phyloP scores from a whole-genome alignment of 2,329 filamentous ascomycete species.

The Talaromyces sp. region DNA sequence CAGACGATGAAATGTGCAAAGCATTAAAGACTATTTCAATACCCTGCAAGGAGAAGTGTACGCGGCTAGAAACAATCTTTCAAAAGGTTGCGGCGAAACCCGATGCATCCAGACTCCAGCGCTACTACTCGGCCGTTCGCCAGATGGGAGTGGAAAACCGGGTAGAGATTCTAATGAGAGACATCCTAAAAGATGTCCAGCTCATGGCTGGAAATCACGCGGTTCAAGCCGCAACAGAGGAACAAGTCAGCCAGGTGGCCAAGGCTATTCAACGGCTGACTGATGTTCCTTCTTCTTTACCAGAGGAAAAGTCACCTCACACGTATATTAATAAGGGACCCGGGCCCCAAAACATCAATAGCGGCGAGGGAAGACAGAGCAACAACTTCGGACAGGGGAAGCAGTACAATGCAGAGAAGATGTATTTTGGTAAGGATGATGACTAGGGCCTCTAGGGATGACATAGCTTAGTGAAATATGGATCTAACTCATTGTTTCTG shows the following conservation, averaged over 20 bases:
- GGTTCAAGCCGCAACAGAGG: background rate
- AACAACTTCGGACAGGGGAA: background rate
- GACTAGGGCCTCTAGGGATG: background rate
- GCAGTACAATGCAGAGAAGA: background rate
- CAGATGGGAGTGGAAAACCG: background rate
- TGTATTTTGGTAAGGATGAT: background rate
- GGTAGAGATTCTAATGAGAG: background rate
- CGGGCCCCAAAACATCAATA: background rate
- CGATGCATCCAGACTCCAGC: background rate
- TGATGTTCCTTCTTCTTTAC: background rate
- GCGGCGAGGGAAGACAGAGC: background rate
- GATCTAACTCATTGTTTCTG: background rate
- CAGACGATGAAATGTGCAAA: background rate
- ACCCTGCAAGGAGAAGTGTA: background rate
- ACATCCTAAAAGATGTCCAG: background rate
- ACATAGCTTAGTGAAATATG: background rate
- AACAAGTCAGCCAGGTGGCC: background rate
- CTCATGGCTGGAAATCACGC: background rate
- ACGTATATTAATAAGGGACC: background rate
- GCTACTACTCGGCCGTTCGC: background rate
- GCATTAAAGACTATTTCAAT: background rate
- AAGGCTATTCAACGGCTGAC: background rate
- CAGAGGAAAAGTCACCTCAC: background rate
- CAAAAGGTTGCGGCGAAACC: background rate
- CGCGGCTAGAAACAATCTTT: background rate